Conservation (phyloP, 371 early-diverging fungal genomes). For the Apophysomyces trapeziformis region DNA sequence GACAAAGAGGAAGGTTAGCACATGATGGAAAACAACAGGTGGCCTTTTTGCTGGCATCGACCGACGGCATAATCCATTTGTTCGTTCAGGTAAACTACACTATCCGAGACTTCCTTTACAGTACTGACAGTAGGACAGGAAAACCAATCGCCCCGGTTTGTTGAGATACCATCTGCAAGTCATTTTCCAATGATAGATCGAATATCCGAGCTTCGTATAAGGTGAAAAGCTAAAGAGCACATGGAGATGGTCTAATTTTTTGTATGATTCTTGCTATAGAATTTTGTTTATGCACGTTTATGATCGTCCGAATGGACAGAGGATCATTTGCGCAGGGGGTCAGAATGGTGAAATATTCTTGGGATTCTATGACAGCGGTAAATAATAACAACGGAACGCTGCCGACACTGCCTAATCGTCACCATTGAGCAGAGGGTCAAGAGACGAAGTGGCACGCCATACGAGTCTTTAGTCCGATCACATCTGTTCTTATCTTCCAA, state of each 20-base stretch:
- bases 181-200: slow-evolving; percentile 46
- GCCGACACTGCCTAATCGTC: not conserved
- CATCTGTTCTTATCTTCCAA: slow-evolving; percentile 53
- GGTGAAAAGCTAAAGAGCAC: slow-evolving; percentile 20
- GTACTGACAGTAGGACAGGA: slow-evolving; percentile 11
- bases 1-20: not conserved
- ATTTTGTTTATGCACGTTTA: slow-evolving; percentile 58
- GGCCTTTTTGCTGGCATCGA: slow-evolving; percentile 45
- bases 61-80: slow-evolving; percentile 50
- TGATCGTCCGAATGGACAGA: slow-evolving; percentile 43
- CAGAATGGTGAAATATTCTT: slow-evolving; percentile 64
- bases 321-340: slow-evolving; percentile 65
- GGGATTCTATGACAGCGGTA: slow-evolving; percentile 39
- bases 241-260: not conserved
- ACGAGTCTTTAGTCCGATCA: slow-evolving; percentile 50
- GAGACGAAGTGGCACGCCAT: slow-evolving; percentile 39
- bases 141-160: slow-evolving; percentile 22
- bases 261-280: slow-evolving; percentile 21
- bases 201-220: slow-evolving; percentile 42
- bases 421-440: slow-evolving; percentile 23
- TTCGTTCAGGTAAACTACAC: slow-evolving; percentile 34
- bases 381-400: not conserved
- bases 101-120: not conserved
- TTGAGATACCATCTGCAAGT: slow-evolving; percentile 29
- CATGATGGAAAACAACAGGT: slow-evolving; percentile 23